These are phyloP conservation scores for Mallotus japonicus DNA, from an alignment of 441 rosid genomes.

Conservation along the genomic window DNA sequence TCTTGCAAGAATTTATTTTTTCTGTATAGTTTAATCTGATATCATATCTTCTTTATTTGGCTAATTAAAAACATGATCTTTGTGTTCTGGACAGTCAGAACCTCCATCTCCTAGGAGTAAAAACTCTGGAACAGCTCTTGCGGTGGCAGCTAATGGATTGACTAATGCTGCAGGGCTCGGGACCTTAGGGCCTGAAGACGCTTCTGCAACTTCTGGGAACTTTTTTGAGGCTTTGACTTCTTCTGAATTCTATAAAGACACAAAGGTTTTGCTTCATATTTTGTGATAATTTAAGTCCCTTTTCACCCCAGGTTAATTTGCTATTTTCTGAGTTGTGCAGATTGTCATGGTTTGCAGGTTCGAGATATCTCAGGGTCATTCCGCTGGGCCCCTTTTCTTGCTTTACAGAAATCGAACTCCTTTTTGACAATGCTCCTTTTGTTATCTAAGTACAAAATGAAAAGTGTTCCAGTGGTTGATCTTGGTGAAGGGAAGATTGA, in stretches of 20 bases:
- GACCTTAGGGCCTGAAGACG: constrained; percentile 66
- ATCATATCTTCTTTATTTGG: constrained; percentile 3
- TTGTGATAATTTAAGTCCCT: constrained; percentile 1
- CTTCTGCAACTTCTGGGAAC: constrained; percentile 71
- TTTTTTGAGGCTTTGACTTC: constrained; percentile 86
- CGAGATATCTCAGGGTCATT: constrained; percentile 93
- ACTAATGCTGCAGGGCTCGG: constrained; percentile 44
- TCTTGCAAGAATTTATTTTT: background rate
- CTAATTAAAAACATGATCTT: background rate
- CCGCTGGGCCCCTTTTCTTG: constrained; percentile 98
- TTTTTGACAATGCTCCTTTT: constrained; percentile 88
- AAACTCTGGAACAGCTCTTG: constrained; percentile 46
- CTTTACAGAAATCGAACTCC: constrained; percentile 81
- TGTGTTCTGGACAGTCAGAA: constrained; percentile 59
- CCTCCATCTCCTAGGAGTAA: constrained; percentile 87
- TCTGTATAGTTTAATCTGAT: constrained; percentile 4
- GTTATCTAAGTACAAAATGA: constrained; percentile 97
- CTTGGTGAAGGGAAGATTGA: constrained; percentile 72
- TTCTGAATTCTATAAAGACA: constrained; percentile 74
- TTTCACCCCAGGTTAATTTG: background rate
- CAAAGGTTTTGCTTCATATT: constrained; percentile 49
- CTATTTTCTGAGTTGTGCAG: background rate
- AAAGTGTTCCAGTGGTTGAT: constrained; percentile 90
- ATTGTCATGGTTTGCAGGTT: constrained; percentile 47
- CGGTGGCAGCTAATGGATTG: constrained; percentile 52